A percentile compares a stretch with the other conserved stretches of the same genome.
Conservation (phyloP, 805 yeast genomes). For the Candida ipomoeae region DNA sequence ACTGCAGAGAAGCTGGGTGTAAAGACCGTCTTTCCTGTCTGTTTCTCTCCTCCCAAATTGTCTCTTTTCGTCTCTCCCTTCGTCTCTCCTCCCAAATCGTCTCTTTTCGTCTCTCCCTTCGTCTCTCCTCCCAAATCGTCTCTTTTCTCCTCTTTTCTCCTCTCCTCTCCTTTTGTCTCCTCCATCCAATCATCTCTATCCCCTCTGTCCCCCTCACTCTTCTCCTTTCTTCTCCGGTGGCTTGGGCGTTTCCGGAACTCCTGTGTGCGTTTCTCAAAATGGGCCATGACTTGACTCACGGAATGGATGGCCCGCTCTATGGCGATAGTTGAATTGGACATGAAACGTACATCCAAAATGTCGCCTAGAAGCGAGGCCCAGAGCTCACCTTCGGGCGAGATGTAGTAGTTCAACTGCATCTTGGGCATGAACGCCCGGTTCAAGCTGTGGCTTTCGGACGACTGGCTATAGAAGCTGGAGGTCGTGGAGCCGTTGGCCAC, state of each 20-base stretch:
- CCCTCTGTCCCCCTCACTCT: background rate
- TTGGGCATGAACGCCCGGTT: slow-evolving; percentile 68
- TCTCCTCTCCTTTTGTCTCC: background rate
- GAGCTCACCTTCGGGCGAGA: slow-evolving; percentile 33
- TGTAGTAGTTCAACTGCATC: slow-evolving; percentile 53
- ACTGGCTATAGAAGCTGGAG: slow-evolving; percentile 44
- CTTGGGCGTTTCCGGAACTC: background rate
- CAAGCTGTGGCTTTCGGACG: slow-evolving; percentile 43
- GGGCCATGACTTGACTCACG: slow-evolving; percentile 38
- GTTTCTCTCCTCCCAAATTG: too few relatives aligned
- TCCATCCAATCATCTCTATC: background rate
- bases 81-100: background rate
- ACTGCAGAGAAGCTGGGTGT: slow-evolving; percentile 35
- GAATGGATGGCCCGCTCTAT: slow-evolving; percentile 53
- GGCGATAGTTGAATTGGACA: slow-evolving; percentile 52
- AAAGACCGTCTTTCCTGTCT: slow-evolving; percentile 6
- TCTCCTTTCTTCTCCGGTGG: background rate
- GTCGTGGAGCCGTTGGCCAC: slow-evolving; percentile 61
- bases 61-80: background rate
- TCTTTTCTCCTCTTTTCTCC: background rate
- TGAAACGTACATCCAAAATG: slow-evolving; percentile 59
- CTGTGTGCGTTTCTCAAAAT: slow-evolving; percentile 22
- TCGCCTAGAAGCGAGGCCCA: slow-evolving; percentile 60
- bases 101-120: background rate
- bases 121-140: background rate